phyloP scores from a whole-genome alignment of 1,284 basidiomycete genomes.

The Apiotrichum sp. region DNA sequence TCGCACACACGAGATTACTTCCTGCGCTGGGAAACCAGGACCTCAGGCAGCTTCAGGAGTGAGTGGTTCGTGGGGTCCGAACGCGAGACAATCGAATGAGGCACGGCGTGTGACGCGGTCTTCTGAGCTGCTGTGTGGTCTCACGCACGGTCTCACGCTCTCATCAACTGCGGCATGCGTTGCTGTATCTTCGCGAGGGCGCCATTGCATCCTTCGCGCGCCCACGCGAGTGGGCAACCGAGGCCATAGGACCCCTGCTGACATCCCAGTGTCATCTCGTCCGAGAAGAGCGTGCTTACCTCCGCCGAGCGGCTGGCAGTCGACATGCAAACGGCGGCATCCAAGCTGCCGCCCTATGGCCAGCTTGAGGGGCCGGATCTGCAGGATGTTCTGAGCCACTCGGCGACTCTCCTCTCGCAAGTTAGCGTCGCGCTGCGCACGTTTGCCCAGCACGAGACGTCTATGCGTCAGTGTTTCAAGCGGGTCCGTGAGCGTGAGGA shows the following conservation, averaged over 20 bases:
- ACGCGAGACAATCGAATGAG: too few species aligned
- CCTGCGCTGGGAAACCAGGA: constrained; percentile 77
- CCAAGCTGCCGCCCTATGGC: constrained; percentile 72
- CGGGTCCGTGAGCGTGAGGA: constrained; percentile 75
- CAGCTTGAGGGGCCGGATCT: constrained; percentile 75
- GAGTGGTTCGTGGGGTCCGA: constrained; percentile 14
- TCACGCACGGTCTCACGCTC: too few species aligned
- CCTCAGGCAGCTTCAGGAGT: constrained; percentile 64
- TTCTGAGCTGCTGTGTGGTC: too few species aligned
- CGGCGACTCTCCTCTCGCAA: constrained; percentile 63
- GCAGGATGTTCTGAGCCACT: constrained; percentile 70
- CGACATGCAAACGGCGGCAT: constrained; percentile 68
- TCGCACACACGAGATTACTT: constrained; percentile 48
- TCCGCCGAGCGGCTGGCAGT: constrained; percentile 56
- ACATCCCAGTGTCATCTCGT: constrained; percentile 66
- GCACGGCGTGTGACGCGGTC: too few species aligned
- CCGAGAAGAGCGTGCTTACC: constrained; percentile 75
- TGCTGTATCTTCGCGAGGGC: too few species aligned
- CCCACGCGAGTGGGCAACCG: too few species aligned
- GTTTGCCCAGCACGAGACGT: constrained; percentile 67
- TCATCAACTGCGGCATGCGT: too few species aligned
- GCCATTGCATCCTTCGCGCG: too few species aligned
- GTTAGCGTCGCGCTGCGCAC: constrained; percentile 64
- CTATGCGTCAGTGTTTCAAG: constrained; percentile 58
- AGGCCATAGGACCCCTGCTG: not conserved